Evolutionary conservation across 2,329 filamentous ascomycete species (phyloP), one percentile per base, ranked within the genome.

Genomic region (Talaromyces sp.): DNA sequence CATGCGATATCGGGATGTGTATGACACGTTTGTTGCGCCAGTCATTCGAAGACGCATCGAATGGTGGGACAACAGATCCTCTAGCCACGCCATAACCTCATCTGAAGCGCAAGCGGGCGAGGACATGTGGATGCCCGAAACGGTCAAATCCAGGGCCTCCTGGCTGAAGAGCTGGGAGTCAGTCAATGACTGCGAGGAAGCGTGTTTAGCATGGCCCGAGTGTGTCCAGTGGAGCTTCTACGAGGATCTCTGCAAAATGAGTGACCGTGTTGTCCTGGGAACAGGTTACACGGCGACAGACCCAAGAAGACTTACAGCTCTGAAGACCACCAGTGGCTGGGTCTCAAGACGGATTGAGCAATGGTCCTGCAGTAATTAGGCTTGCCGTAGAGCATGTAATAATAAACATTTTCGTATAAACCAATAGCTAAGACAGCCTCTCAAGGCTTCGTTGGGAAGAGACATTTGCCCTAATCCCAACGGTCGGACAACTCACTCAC

Each of bases 211-310:
- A 1, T 71, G 70, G 70, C 58, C 66, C 3, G 63, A 68, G 8
- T 71, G 69, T 39, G 68, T 71, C 16, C 70, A 71, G 61, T 71
- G 69, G 69, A 67, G 64, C 31, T 71, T 68, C 64, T 69, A 70
- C 16, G 69, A 70, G n/a, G 69, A 71, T 56, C 66, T 66, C 28
- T 70, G 68, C 48, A 70, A 67, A 58, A 69, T 70, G 67, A 67
- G 70, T 52, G 68, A 66, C 25, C 68, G 65, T 50, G 35, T 69
- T 3, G 62, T 67, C n/a, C 57, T 69, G 18, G 69, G 69, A 11
- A 69, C 66, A 16, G 69, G 69, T 1, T 69, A 68, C 52, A 66
- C 68, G 7, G 61, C 66, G 23, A 65, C 63, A 9, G 69, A 69
- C 61, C 59, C 65, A 23, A 65, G 68, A 21, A 68, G 69, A 12